Conservation (phyloP, 345 rosid genomes). For the Corchorus capsularis region DNA sequence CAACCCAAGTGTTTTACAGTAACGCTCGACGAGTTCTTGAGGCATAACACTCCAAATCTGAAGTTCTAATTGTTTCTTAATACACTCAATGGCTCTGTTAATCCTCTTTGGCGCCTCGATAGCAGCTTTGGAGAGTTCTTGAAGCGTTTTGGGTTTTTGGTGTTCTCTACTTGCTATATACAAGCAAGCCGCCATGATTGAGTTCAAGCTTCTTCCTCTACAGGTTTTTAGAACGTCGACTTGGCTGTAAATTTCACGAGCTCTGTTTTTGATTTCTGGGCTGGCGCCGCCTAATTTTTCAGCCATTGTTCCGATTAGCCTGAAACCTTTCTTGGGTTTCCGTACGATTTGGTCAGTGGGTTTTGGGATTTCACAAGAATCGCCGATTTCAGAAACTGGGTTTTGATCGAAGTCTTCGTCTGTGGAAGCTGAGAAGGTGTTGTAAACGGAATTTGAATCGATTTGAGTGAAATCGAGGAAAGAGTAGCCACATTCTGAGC, state of each 20-base stretch:
- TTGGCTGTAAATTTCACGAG: conserved; percentile 56
- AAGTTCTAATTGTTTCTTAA: not conserved
- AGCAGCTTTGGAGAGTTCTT: conserved; percentile 17
- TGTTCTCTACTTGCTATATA: conserved; percentile 62
- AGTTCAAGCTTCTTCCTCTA: conserved; percentile 52
- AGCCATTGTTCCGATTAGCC: conserved; percentile 44
- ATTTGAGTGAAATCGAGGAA: conserved; percentile 22
- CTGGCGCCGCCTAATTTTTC: conserved; percentile 60
- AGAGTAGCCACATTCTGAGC: conserved; percentile 57
- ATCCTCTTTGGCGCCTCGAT: not conserved
- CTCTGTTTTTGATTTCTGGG: conserved; percentile 52
- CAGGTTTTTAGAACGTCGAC: conserved; percentile 56
- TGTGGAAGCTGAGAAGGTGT: conserved; percentile 27
- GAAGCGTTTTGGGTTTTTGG: conserved; percentile 49
- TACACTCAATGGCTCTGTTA: not conserved
- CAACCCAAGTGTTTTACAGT: conserved; percentile 6
- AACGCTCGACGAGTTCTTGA: not conserved
- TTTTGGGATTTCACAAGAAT: conserved; percentile 35
- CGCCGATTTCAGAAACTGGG: conserved; percentile 42
- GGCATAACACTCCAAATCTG: not conserved
- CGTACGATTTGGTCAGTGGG: conserved; percentile 40
- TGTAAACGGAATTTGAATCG: too few relatives aligned
- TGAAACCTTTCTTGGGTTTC: conserved; percentile 49
- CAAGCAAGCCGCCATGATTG: conserved; percentile 59
- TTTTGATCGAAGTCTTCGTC: conserved; percentile 43